Conservation (phyloP, 2,329 filamentous ascomycete species). For the Diaporthe vaccinii region DNA sequence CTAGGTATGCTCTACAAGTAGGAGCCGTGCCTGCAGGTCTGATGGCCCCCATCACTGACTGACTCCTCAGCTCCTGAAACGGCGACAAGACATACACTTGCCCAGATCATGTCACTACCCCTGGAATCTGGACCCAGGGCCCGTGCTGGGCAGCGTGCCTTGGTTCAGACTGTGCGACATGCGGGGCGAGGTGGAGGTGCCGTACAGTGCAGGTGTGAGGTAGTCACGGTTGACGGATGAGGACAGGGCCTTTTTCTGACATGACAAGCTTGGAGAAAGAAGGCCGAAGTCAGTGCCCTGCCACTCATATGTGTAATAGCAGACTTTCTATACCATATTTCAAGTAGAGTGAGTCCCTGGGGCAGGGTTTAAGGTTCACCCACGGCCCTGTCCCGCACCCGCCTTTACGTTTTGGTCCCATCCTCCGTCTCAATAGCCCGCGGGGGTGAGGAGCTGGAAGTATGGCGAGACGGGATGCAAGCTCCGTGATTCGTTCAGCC, state of each 20-base stretch:
- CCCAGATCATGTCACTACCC: neutral
- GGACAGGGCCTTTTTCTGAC: neutral
- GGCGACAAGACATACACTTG: conserved; percentile 13
- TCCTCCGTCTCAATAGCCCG: conserved; percentile 10
- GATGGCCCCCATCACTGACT: neutral
- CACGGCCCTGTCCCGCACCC: conserved; percentile 23
- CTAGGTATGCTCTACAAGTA: neutral
- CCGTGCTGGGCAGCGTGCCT: neutral
- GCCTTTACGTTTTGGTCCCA: conserved; percentile 28
- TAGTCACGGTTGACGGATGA: neutral
- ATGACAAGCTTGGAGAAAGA: neutral
- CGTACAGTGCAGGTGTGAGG: conserved; percentile 4
- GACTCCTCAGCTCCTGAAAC: conserved; percentile 28
- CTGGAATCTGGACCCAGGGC: neutral
- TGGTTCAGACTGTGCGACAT: conserved; percentile 14
- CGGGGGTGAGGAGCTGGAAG: neutral
- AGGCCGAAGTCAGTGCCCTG: neutral
- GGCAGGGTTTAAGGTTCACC: conserved; percentile 24
- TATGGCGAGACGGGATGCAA: conserved; percentile 3
- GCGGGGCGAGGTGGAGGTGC: neutral
- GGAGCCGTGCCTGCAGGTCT: conserved; percentile 4
- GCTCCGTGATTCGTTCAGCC: conserved; percentile 32
- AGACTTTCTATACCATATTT: neutral
- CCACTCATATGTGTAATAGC: neutral
- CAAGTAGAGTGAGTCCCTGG: neutral